Evolutionary conservation across 768 basidiomycete genomes (phyloP).

Genomic region (Flagelloscypha sp.): DNA sequence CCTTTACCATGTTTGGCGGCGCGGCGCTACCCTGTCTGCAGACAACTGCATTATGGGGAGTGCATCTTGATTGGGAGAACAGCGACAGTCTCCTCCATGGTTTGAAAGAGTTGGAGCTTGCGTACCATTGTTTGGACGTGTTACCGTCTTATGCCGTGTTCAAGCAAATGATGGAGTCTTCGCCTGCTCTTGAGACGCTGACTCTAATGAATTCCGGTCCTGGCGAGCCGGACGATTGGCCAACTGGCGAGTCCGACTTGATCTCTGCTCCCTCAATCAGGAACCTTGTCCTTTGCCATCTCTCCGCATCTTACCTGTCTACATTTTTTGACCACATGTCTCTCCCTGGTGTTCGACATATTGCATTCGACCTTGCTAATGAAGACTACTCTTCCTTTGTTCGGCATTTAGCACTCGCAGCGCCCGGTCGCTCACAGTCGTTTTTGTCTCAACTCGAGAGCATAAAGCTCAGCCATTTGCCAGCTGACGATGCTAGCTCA

Average conservation of each 20-base stretch:
- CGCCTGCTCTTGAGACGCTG: conserved; percentile 47
- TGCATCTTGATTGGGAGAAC: conserved; percentile 60
- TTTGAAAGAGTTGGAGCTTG: conserved; percentile 47
- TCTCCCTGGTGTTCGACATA: conserved; percentile 15
- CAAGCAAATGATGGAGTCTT: conserved; percentile 38
- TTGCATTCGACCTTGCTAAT: conserved; percentile 47
- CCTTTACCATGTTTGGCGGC: conserved; percentile 44
- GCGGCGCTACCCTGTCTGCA: conserved; percentile 44
- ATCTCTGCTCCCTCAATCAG: conserved; percentile 16
- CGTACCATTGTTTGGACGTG: conserved; percentile 55
- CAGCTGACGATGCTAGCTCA: conserved; percentile 23
- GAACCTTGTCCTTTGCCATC: conserved; percentile 24
- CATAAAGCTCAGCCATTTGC: conserved; percentile 46
- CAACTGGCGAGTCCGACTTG: conserved; percentile 9
- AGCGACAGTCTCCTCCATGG: conserved; percentile 34
- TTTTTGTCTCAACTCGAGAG: conserved; percentile 40
- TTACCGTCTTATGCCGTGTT: conserved; percentile 54
- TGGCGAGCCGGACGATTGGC: conserved; percentile 30
- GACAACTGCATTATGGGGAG: conserved; percentile 51
- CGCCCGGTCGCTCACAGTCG: conserved; percentile 30
- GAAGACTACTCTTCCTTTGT: conserved; percentile 48
- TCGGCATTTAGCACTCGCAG: conserved; percentile 31
- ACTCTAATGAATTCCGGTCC: conserved; percentile 54
- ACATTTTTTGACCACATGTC: conserved; percentile 21
- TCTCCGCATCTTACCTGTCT: conserved; percentile 20